Evolutionary conservation across 176 grass and related monocot species (phyloP), one percentile per base, ranked within the genome.

Genomic region (Musa schizocarpa): DNA sequence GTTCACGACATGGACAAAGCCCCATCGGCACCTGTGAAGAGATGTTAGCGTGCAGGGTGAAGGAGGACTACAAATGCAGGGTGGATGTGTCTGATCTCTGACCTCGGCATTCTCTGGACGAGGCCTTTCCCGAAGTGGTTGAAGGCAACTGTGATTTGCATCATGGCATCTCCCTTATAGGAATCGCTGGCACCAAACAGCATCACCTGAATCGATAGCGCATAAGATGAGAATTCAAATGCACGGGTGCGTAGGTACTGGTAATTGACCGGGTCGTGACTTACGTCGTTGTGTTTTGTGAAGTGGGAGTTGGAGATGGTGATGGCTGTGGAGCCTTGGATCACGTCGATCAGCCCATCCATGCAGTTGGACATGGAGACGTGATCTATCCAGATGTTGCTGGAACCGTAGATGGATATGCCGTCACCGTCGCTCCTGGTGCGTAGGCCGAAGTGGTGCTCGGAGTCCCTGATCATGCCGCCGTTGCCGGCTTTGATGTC

Each of bases 341-440:
- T 69, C 24, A 12, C 67, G 34, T 69, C 67, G 67, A 69, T 69
- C 12, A 69, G 23, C 24, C 67, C 67, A 13, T 69, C 67, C 10
- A 25, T 25, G 17, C 67, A 69, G 67, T 69, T 69, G 7, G 27
- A 48, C 67, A 69, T 9, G 34, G 67, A 50, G 67, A 29, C 9
- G 67, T 69, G 67, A 13, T 69, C 67, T 22, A 69, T 48, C 71
- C 71, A 73, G 71, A 73, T 5, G 71, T 73, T 20, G 51, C 20
- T 54, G 71, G 71, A 11, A 50, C 50, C 50, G 9, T 24, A 73
- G 71, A 73, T 26, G 52, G 51, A 54, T 19, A 73, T 54, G 71
- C 71, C 71, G 21, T 73, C 71, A 14, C 71, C 71, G 50, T 73
- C 71, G 20, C 71, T 73, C 50, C 52, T n/a, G 71, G 71, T 73